Percentiles rank a stretch among this genome's conserved stretches.
Conservation (phyloP, 2,329 filamentous ascomycete genomes). For the Colletotrichum lentis region DNA sequence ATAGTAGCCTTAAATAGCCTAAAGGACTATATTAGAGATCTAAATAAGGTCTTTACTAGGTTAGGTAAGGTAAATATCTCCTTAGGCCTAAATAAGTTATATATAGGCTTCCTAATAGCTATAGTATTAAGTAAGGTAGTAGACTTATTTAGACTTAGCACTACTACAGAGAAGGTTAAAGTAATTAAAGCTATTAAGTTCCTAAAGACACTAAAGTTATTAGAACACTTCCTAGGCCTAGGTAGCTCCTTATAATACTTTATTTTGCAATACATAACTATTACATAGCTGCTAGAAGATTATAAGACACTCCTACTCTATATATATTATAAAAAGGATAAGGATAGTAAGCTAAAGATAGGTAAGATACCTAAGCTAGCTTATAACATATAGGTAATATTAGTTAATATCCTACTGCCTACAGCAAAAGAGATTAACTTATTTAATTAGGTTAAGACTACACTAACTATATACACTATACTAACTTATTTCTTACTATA, state of each 20-base stretch:
- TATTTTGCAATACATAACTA: no score
- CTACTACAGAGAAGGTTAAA: background rate
- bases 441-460: background rate
- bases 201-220: background rate
- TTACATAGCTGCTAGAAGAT: no score
- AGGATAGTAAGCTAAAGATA: background rate
- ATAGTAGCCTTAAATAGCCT: no score
- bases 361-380: background rate
- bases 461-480: accelerated
- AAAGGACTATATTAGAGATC: no score
- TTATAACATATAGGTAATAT: background rate
- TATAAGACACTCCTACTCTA: no score
- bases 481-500: no score
- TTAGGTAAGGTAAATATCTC: no score
- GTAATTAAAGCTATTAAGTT: background rate
- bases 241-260: no score
- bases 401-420: background rate
- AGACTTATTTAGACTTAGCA: background rate
- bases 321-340: no score
- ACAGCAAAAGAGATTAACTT: background rate
- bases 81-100: no score
- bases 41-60: no score
- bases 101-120: background rate
- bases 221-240: no score
- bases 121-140: background rate